Base-by-base conservation (phyloP, 2,329 filamentous ascomycete genomes). In the Exophiala mesophila region DNA sequence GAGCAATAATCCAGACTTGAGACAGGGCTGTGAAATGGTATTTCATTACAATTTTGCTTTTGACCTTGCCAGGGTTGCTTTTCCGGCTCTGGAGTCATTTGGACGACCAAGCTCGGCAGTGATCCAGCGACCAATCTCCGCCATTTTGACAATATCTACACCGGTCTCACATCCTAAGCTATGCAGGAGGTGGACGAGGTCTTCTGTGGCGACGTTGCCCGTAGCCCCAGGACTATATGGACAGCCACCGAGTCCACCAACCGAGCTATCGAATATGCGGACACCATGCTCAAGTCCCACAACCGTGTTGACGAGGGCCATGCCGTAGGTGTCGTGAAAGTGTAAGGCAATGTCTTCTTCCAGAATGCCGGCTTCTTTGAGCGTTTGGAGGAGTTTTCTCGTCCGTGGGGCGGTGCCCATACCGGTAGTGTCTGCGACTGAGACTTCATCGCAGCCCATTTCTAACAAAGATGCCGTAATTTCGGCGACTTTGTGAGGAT, bases 291-390 rank as follows among this genome's bases (percentile, higher is more conserved):
- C 79, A 8, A 82, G 61, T 2, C 72, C 75, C 0, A 82, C 75
- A 8, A 82, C 68, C 0, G 75, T 75, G 47, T 83, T 83, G 7
- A 82, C 73, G 32, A 83, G 59, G 2, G 79, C 79, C 57, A 80
- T 76, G 2, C 78, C 79, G 53, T 80, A 82, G 0, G 79, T 82
- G 53, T 83, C 79, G 53, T 83, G 79, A 57, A 82, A 82, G 57
- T 83, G 79, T 44, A 82, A 63, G 1, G 78, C 79, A 7, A 83
- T 55, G 48, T 82, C 78, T 26, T 70, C 71, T 39, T 69, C 74
- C 39, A 74, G 70, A 37, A 83, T 73, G 0, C 79, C 79, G 1
- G 78, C 78, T 13, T 77, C 73, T 20, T 69, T 70, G 38, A 83
- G 60, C 2, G 77, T 74, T 47, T 75, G 69, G 34, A 83, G 63